Base-by-base conservation (phyloP, 495 filamentous ascomycete species). In the Zalerion maritima region DNA sequence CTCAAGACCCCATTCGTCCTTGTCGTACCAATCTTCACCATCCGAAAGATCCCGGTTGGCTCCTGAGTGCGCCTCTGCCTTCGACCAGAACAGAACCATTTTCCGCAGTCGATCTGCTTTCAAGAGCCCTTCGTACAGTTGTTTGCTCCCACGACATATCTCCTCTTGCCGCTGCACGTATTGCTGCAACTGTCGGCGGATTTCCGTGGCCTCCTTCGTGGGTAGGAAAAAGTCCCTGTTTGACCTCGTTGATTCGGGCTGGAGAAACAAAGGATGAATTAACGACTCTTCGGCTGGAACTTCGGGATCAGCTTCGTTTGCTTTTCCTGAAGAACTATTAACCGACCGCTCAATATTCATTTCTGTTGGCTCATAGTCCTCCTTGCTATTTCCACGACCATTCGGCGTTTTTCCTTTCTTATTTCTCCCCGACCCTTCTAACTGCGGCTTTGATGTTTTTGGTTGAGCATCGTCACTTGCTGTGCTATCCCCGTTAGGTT, bases 111-210 rank as follows among this genome's bases (percentile, higher is more conserved):
- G 70, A 40, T 86, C 73, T 3, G 85, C 83, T 24, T 70, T 64
- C 32, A 87, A 55, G 11, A 97, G 64, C 0, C 73, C 78, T 18
- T 79, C 64, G 33, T 85, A 74, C 40, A 94, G 68, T 31, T 69
- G 69, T 28, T 78, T 69, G 6, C 77, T 73, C 2, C 81, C 81
- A 6, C 89, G 77, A 24, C 83, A 78, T 12, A 93, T 77, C 51
- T 97, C 87, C 43, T 96, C 89, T 43, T 94, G 87, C 49, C 93
- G 92, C 42, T 94, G 86, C 8, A 94, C 79, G 41, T 87, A 94
- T 2, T 79, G 64, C 46, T 82, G 70, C 7, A 97, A 64, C 7
- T 93, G 52, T 18, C 76, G 75, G 14, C 87, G 74, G 9, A 83
- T 85, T 21, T 96, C 85, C 40, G 91, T 81, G 1, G 89, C 91